phyloP scores from a whole-genome alignment of 192 early-diverging fungal species.

The Helicostylum pulchrum region DNA sequence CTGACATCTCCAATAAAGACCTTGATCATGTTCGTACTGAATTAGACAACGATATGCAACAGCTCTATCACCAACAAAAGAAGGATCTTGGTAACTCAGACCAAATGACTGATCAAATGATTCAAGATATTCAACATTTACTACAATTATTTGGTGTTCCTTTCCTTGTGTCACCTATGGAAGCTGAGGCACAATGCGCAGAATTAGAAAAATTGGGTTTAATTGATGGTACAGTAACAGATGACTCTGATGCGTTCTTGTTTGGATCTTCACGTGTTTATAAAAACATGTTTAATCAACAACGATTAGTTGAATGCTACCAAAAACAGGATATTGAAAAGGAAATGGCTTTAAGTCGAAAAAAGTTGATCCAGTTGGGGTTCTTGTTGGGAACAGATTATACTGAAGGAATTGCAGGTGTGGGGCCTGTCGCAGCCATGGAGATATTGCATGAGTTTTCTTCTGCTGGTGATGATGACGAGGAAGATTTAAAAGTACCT shows the following conservation, averaged over 20 bases:
- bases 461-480: constrained; percentile 19
- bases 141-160: constrained; percentile 92
- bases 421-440: constrained; percentile 86
- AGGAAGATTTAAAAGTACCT: constrained; percentile 50
- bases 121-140: constrained; percentile 70
- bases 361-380: constrained; percentile 79
- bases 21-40: constrained; percentile 38
- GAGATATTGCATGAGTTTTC: constrained; percentile 83
- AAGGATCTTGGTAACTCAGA: constrained; percentile 59
- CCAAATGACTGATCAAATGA: constrained; percentile 68
- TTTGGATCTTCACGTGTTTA: constrained; percentile 84
- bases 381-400: constrained; percentile 97
- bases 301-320: constrained; percentile 89
- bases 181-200: constrained; percentile 98
- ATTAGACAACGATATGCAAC: constrained; percentile 51
- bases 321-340: constrained; percentile 55
- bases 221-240: constrained; percentile 94
- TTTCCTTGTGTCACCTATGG: constrained; percentile 89
- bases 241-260: constrained; percentile 96
- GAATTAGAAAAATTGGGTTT: constrained; percentile 51
- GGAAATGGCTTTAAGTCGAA: constrained; percentile 64
- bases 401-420: constrained; percentile 80
- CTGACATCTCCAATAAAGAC: constrained; percentile 43
- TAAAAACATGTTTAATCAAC: constrained; percentile 91
- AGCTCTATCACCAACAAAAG: constrained; percentile 45